Conservation (phyloP, 352 stramenopile genomes). For the Globisporangium cederbergense region DNA sequence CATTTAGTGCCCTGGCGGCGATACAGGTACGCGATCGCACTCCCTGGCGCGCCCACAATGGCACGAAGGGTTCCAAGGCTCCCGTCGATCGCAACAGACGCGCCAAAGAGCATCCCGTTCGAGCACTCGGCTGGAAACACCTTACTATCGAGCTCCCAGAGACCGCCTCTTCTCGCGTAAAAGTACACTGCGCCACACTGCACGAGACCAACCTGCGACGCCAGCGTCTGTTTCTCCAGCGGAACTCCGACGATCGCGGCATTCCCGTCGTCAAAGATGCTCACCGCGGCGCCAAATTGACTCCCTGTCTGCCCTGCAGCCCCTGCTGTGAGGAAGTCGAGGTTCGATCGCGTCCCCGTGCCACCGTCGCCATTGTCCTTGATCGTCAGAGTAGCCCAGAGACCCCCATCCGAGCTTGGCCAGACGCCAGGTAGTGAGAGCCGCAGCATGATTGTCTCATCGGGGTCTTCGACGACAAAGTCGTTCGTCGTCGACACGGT, state of each 20-base stretch:
- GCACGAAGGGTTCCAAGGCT: slow-evolving; percentile 49
- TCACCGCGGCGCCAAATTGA: slow-evolving; percentile 50
- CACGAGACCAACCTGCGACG: slow-evolving; percentile 11
- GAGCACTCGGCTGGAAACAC: slow-evolving; percentile 44
- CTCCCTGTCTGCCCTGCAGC: slow-evolving; percentile 31
- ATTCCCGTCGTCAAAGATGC: slow-evolving; percentile 61
- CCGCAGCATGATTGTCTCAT: slow-evolving; percentile 89
- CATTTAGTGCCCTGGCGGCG: slow-evolving; percentile 31
- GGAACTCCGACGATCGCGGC: slow-evolving; percentile 67
- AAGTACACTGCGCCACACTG: slow-evolving; percentile 68
- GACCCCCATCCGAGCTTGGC: slow-evolving; percentile 79
- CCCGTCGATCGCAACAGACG: slow-evolving; percentile 68
- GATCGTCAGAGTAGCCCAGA: slow-evolving; percentile 89
- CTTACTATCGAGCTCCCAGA: slow-evolving; percentile 67
- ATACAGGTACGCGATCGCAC: slow-evolving; percentile 53
- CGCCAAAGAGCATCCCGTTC: slow-evolving; percentile 51
- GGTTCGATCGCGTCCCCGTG: slow-evolving; percentile 63
- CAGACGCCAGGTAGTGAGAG: slow-evolving; percentile 92
- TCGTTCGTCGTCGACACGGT: slow-evolving; percentile 88
- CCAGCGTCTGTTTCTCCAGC: slow-evolving; percentile 30
- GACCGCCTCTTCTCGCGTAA: slow-evolving; percentile 53
- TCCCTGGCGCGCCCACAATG: slow-evolving; percentile 68
- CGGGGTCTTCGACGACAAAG: slow-evolving; percentile 85
- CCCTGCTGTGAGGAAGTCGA: slow-evolving; percentile 51
- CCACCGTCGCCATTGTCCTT: slow-evolving; percentile 90